Evolutionary conservation across 768 basidiomycete genomes (phyloP), one percentile per base, ranked within the genome.

Genomic region (Galerina marginata): DNA sequence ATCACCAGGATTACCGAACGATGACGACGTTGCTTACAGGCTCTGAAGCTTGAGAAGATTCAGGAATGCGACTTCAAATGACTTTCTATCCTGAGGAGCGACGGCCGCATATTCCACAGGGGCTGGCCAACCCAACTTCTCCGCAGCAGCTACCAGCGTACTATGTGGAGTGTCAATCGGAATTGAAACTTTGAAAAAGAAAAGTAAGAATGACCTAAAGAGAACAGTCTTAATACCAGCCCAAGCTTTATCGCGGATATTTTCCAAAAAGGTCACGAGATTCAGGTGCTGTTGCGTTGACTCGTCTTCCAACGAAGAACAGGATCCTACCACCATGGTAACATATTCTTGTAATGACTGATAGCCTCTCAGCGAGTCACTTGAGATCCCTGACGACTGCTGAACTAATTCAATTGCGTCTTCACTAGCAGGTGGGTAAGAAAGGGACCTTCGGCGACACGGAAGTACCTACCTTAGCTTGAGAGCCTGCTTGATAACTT

Each of bases 51-150:
- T 80, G 20, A 96, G 78, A 23, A 97, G 72, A 68, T 93, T 86
- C n/a, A 79, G 71, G 72, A 96, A 97, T 0, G 91, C 85, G 14
- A 72, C 72, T 70, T 96, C 92, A 69, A 99, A 97, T 2, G 76
- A 75, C 48, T 77, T 77, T 54, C 89, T 81, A 50, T 87, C 80
- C 25, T 84, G 81, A 11, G 75, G 64, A 4, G 81, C 67, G 6
- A 82, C 79, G 0, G 81, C 62, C 20, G 77, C 69, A 67, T 92
- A 94, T 65, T 93, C 83, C 0, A 95, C 83, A 15, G 83, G 78
- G 64, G 81, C 80, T 2, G 96, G 96, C 96, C 96, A 99, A n/a
- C 86, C 83, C 25, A 99, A 73, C 47, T 79, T 81, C 72, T 96
- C 95, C 1, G 91, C 82, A 12, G 85, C 82, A 26, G 77, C 73